phyloP scores from a whole-genome alignment of 1,284 basidiomycete genomes.

The Sporisorium iseilematis-ciliati region DNA sequence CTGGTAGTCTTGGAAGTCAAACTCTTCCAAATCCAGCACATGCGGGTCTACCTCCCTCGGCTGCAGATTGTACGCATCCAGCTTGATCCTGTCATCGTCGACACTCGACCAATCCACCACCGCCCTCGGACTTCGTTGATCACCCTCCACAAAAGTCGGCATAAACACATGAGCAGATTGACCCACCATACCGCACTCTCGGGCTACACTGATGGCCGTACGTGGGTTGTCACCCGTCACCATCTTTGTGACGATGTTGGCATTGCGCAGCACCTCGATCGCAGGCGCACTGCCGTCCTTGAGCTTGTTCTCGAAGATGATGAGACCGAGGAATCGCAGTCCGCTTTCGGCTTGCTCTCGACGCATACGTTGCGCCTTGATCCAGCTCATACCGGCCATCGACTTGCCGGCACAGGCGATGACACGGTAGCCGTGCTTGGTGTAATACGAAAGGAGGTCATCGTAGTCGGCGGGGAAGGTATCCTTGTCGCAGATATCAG shows the following conservation, averaged over 20 bases:
- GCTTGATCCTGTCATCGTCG: slow-evolving; percentile 86
- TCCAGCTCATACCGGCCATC: slow-evolving; percentile 92
- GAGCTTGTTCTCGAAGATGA: slow-evolving; percentile 99
- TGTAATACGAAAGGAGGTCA: slow-evolving; percentile 96
- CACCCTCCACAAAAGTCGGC: slow-evolving; percentile 83
- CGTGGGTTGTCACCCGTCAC: slow-evolving; percentile 97
- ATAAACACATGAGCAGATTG: slow-evolving; percentile 92
- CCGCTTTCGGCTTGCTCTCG: slow-evolving; percentile 93
- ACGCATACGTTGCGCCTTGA: slow-evolving; percentile 96
- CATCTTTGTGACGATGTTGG: slow-evolving; percentile 95
- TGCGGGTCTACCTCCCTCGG: slow-evolving; percentile 63
- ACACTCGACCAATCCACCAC: slow-evolving; percentile 90
- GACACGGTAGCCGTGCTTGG: slow-evolving; percentile 94
- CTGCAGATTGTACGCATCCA: slow-evolving; percentile 86
- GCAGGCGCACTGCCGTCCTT: slow-evolving; percentile 93
- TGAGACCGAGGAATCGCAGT: slow-evolving; percentile 90
- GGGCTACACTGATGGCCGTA: slow-evolving; percentile 95
- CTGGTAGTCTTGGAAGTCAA: slow-evolving; percentile 82
- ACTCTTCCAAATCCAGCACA: slow-evolving; percentile 61
- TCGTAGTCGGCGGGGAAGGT: slow-evolving; percentile 88
- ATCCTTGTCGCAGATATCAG: slow-evolving; percentile 79
- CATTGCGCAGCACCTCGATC: slow-evolving; percentile 87
- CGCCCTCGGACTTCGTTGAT: slow-evolving; percentile 75
- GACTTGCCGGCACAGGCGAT: slow-evolving; percentile 98
- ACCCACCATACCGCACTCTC: slow-evolving; percentile 91